Evolutionary conservation across 176 grass and related monocot species (phyloP), one percentile per base, ranked within the genome.

Genomic region (Avena eriantha): DNA sequence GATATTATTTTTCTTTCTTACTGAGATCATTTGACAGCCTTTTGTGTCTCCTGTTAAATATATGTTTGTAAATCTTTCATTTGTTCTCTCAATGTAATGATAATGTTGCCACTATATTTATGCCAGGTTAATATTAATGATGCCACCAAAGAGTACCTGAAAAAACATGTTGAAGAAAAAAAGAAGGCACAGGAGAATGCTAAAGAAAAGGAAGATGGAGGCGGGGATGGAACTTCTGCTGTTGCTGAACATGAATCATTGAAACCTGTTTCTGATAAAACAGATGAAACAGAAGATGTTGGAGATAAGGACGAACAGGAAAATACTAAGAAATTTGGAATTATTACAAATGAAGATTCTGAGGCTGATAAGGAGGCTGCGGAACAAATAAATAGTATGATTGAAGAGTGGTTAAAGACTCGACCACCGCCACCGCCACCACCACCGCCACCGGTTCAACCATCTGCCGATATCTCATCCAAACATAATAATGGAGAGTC

Each of bases 61-160:
- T 58, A 80, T 84, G n/a, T 76, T 60, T 80, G 8, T 78, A 69
- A 64, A 56, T 79, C 50, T 49, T 76, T 59, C 5, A 2, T 59
- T 54, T 14, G 23, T 53, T 76, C 72, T 61, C 43, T 41, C 76
- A 73, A 77, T 81, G 43, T 72, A 78, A 63, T 57, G 12, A 22
- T 65, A 51, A 77, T 81, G 34, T 34, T 75, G 22, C n/a, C 78
- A 51, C 86, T 70, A 15, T 14, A 56, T 76, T 77, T 66, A 24
- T 86, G 59, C 61, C 67, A 97, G 97, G 73, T 97, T 84, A 99
- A 99, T 76, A 96, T 93, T 84, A 99, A 96, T 21, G 92, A 99
- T 89, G 97, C 97, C 49, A 97, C 97, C 71, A 94, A 92, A 80
- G 90, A 89, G 29, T 97, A 99, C 81, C 85, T 99, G 76, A 92